Evolutionary conservation across 2,329 filamentous ascomycete species (phyloP), one percentile per base, ranked within the genome.

Genomic region (Sclerotinia trifoliorum): DNA sequence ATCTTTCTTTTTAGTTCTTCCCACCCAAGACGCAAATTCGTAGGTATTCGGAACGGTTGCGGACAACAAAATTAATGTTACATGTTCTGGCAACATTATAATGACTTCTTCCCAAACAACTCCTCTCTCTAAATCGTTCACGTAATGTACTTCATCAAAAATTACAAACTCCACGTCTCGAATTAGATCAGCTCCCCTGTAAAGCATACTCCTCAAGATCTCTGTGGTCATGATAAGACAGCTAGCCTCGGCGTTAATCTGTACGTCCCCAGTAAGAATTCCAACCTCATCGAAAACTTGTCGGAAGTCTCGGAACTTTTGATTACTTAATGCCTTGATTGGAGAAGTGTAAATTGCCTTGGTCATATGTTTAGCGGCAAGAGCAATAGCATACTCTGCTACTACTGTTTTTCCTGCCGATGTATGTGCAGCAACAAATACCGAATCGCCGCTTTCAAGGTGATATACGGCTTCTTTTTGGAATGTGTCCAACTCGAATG

Each of bases 81-180:
- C 93, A 80, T 99, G 95, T 78, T 97, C 94, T 0, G 95, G 95
- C 67, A 99, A 84, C 95, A 99, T 98, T 76, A 99, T 99, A 76
- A 99, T 99, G 75, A 99, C 95, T 80, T 99, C 95, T 79, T 99
- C 95, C 95, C 95, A 99, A 0, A 99, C 95, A 7, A 99, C 95
- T 76, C 95, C 95, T 80, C 95, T 87, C 78, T 98, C 95, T 35
- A 91, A 85, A 78, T 99, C 95, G 77, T 98, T 99, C 72, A 99
- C 94, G 77, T 99, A 99, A 80, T 99, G 95, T 2, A 99, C 95
- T 79, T 99, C 95, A 75, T 99, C 95, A 71, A 99, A 99, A 61
- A 99, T 97, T 74, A 99, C 95, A 78, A 96, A 99, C 73, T 99
- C 95, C 11, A 99, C 95, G 77, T 99, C 95, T 74, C 95, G 88